Percentiles rank a stretch among this genome's conserved stretches.
Conservation (phyloP, 768 basidiomycete species). For the Boletus vinaceobasis region DNA sequence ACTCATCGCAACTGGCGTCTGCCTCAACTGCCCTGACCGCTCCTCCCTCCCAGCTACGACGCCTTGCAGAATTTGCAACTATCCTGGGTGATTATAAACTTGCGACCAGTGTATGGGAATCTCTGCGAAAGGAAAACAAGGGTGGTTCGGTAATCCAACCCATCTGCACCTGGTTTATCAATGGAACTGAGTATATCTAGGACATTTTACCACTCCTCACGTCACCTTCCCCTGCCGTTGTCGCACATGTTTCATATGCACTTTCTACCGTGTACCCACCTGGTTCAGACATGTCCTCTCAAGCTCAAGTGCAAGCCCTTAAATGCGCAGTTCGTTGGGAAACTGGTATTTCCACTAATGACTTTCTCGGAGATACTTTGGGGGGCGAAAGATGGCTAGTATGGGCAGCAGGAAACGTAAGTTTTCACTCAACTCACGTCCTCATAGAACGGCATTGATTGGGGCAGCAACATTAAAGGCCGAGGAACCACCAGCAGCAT, state of each 20-base stretch:
- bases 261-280: slow-evolving; percentile 46
- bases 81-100: slow-evolving; percentile 87
- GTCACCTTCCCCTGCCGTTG: slow-evolving; percentile 60
- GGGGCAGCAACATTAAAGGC: slow-evolving; percentile 46
- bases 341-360: slow-evolving; percentile 50
- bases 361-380: slow-evolving; percentile 54
- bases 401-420: slow-evolving; percentile 78
- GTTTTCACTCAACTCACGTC: slow-evolving; percentile 25
- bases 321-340: slow-evolving; percentile 77
- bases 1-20: slow-evolving; percentile 31
- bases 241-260: slow-evolving; percentile 60
- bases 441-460: slow-evolving; percentile 23
- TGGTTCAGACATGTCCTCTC: slow-evolving; percentile 49
- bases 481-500: slow-evolving; percentile 77
- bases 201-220: slow-evolving; percentile 78
- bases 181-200: slow-evolving; percentile 37
- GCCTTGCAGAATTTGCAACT: slow-evolving; percentile 95
- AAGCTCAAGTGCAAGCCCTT: slow-evolving; percentile 66
- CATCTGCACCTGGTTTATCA: neutral
- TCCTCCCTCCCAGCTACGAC: slow-evolving; percentile 67
- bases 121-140: slow-evolving; percentile 80
- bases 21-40: slow-evolving; percentile 19
- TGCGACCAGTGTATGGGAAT: slow-evolving; percentile 81
- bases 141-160: slow-evolving; percentile 67
- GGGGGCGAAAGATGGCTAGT: slow-evolving; percentile 86